Conservation (phyloP, 495 filamentous ascomycete species). For the Copromyces sp. region DNA sequence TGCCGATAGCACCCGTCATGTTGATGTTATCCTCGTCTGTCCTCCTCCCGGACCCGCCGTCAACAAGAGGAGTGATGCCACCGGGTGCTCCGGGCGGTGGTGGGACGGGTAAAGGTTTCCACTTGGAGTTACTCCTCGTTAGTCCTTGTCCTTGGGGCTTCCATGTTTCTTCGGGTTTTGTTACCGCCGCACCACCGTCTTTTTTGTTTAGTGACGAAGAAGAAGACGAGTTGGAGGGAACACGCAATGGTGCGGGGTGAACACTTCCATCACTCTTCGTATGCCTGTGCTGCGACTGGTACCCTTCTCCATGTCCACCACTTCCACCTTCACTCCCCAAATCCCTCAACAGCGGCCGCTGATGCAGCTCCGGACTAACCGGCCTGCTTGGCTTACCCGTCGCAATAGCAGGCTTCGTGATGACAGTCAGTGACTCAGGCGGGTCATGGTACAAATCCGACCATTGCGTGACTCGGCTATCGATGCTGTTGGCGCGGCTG, state of each 20-base stretch:
- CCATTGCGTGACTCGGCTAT: slow-evolving; percentile 27
- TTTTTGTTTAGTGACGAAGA: neutral
- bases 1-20: neutral
- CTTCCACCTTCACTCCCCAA: neutral
- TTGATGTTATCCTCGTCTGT: neutral
- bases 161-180: neutral
- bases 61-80: neutral
- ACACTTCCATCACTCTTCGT: slow-evolving; percentile 3
- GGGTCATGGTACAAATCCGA: slow-evolving; percentile 17
- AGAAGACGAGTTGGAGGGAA: slow-evolving; percentile 3
- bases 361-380: neutral
- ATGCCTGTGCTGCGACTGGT: neutral
- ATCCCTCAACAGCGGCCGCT: neutral
- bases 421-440: neutral
- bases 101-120: slow-evolving; percentile 16
- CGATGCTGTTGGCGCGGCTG: slow-evolving; percentile 9
- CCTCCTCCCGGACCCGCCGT: neutral
- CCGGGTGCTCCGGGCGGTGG: neutral
- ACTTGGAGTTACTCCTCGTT: slow-evolving; percentile 10
- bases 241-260: slow-evolving; percentile 12
- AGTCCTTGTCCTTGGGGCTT: neutral
- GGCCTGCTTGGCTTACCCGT: neutral
- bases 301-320: neutral
- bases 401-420: neutral
- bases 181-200: neutral